Conservation (phyloP, 176 grass and related monocot species). For the Carex cristatella region DNA sequence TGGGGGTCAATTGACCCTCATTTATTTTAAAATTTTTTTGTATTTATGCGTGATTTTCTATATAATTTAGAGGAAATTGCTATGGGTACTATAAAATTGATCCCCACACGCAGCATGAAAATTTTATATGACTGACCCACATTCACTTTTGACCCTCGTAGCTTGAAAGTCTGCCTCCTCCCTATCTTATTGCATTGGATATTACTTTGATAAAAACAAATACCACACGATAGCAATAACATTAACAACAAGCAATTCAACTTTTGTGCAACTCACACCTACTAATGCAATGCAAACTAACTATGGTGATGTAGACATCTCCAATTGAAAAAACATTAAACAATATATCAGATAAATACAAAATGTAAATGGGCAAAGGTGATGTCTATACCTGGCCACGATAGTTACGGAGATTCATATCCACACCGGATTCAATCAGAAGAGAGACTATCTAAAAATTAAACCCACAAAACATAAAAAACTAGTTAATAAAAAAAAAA, state of each 20-base stretch:
- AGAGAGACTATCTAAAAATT: slow-evolving; percentile 72
- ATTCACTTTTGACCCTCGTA: too few relatives aligned
- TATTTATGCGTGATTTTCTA: too few relatives aligned
- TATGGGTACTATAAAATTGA: too few relatives aligned
- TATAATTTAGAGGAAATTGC: too few relatives aligned
- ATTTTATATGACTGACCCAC: too few relatives aligned
- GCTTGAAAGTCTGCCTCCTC: too few relatives aligned
- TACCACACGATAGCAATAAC: not conserved
- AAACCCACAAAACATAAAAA: not conserved
- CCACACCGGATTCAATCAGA: slow-evolving; percentile 78
- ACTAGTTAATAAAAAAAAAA: not conserved
- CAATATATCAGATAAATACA: not conserved
- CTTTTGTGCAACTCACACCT: not conserved
- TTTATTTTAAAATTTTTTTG: too few relatives aligned
- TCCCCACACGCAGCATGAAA: too few relatives aligned
- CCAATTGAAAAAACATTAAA: not conserved
- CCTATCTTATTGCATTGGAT: not conserved
- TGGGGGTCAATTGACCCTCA: too few relatives aligned
- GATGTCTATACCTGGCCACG: slow-evolving; percentile 57
- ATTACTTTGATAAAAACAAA: not conserved
- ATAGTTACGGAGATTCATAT: slow-evolving; percentile 89
- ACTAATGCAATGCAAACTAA: not conserved
- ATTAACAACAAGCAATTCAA: not conserved
- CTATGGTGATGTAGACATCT: not conserved
- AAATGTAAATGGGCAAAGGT: slow-evolving; percentile 19